phyloP scores from a whole-genome alignment of 257 asterid genomes.

The Solanum medicagineum region DNA sequence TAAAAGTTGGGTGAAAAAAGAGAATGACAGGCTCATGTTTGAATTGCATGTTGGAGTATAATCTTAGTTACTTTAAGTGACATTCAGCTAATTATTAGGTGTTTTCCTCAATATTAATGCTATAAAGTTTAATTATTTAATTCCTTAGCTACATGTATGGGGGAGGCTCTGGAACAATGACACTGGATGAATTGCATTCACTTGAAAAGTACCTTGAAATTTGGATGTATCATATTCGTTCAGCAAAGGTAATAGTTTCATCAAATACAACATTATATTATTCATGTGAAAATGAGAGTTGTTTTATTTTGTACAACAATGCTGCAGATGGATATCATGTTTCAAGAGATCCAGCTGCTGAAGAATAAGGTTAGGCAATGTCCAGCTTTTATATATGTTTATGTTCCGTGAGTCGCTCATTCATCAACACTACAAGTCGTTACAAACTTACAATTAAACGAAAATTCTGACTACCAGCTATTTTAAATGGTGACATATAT shows the following conservation, averaged over 20 bases:
- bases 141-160: slow-evolving; percentile 50
- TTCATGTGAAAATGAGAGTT: not conserved
- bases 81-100: not conserved
- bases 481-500: too few species aligned
- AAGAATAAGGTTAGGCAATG: slow-evolving; percentile 51
- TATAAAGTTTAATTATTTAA: not conserved
- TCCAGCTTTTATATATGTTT: not conserved
- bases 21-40: not conserved
- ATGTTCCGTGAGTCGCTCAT: too few species aligned
- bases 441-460: too few species aligned
- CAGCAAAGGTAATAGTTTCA: slow-evolving; percentile 51
- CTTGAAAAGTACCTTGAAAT: slow-evolving; percentile 72
- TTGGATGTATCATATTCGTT: slow-evolving; percentile 70
- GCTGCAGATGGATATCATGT: slow-evolving; percentile 72
- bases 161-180: slow-evolving; percentile 69
- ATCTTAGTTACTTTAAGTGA: not conserved
- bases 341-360: slow-evolving; percentile 73
- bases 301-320: not conserved
- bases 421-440: too few species aligned
- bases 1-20: not conserved
- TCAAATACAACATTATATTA: not conserved
- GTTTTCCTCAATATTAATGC: not conserved
- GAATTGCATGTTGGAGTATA: not conserved
- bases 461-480: too few species aligned
- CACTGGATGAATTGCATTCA: slow-evolving; percentile 42